Conservation (phyloP, 1,284 basidiomycete species). For the Boletus smithii region DNA sequence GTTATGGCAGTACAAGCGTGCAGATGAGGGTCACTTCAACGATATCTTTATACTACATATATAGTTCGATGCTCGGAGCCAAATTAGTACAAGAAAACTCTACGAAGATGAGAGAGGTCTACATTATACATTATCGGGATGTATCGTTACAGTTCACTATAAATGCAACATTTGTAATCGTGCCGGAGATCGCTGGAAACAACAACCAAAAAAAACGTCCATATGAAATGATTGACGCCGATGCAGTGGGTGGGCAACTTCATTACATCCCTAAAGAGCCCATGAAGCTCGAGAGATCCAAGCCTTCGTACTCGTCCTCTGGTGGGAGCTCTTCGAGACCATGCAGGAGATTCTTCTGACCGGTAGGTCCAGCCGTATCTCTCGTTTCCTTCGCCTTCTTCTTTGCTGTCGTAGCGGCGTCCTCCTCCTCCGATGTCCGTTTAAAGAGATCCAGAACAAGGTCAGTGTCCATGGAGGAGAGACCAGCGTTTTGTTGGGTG, state of each 20-base stretch:
- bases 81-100: conserved; percentile 13
- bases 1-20: not conserved
- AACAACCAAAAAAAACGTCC: conserved; percentile 19
- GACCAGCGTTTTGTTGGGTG: conserved; percentile 93
- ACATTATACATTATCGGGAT: conserved; percentile 34
- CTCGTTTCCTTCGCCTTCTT: conserved; percentile 53
- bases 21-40: not conserved
- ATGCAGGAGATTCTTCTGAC: conserved; percentile 77
- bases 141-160: conserved; percentile 36
- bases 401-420: conserved; percentile 50
- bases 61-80: too few species aligned
- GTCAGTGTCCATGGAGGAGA: conserved; percentile 96
- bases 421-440: conserved; percentile 76
- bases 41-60: not conserved
- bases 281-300: conserved; percentile 86
- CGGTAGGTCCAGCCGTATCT: conserved; percentile 50
- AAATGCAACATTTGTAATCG: conserved; percentile 35
- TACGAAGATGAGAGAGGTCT: conserved; percentile 25
- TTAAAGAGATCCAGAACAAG: conserved; percentile 94
- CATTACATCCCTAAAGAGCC: conserved; percentile 55
- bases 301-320: conserved; percentile 85
- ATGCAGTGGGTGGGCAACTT: not conserved
- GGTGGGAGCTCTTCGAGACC: conserved; percentile 86
- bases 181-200: conserved; percentile 15
- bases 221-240: conserved; percentile 16